A percentile compares a stretch with the other conserved stretches of the same genome.
These are phyloP conservation scores for Mycena sp. DNA, from an alignment of 1,284 basidiomycete species.

Conservation along the genomic window DNA sequence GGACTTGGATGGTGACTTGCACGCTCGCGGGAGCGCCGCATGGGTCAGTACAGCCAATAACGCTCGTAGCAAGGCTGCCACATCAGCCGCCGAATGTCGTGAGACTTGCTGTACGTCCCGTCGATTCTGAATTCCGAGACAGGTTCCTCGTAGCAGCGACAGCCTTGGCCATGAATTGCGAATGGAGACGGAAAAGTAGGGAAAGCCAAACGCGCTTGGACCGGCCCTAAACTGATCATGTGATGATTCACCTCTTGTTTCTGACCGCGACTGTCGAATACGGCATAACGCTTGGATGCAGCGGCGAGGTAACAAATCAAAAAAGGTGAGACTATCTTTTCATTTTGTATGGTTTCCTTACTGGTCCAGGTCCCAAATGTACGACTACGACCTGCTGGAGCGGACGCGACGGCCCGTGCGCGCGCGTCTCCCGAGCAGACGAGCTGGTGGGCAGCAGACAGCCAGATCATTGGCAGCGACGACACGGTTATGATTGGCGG, in stretches of 20 bases:
- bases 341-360: not conserved
- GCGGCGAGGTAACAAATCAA: constrained; percentile 46
- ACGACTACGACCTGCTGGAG: constrained; percentile 74
- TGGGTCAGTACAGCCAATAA: too few relatives aligned
- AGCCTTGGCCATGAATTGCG: too few relatives aligned
- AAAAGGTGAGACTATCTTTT: constrained; percentile 40
- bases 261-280: not conserved
- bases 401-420: constrained; percentile 47
- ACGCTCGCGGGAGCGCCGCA: too few relatives aligned
- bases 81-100: too few relatives aligned
- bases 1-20: too few relatives aligned
- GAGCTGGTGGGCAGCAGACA: constrained; percentile 49
- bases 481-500: constrained; percentile 60
- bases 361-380: constrained; percentile 76
- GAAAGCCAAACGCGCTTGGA: not conserved
- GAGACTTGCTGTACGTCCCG: too few relatives aligned
- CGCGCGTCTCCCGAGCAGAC: constrained; percentile 37
- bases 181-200: too few relatives aligned
- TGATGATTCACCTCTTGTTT: not conserved
- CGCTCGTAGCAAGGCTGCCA: too few relatives aligned
- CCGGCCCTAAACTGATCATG: constrained; percentile 7
- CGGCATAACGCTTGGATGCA: constrained; percentile 20
- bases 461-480: constrained; percentile 52
- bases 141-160: too few relatives aligned
- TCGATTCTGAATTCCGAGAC: too few relatives aligned